These are phyloP conservation scores for Citrus unshiu DNA, from an alignment of 345 rosid genomes.

Conservation along the genomic window DNA sequence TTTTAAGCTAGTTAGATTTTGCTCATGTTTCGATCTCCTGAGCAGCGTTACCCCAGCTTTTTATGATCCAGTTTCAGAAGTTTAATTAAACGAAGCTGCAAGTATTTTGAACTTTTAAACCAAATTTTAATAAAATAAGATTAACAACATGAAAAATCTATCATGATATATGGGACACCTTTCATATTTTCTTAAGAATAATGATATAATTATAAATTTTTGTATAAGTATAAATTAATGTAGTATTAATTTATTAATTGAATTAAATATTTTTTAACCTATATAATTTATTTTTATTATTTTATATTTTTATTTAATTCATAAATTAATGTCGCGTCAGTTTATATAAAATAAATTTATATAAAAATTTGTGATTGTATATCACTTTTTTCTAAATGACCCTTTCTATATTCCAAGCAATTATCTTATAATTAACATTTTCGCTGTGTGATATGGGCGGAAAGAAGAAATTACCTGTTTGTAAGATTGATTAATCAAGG, in stretches of 20 bases:
- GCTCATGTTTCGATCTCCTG: neutral
- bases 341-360: too few relatives aligned
- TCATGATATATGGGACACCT: neutral
- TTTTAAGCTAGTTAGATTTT: slow-evolving; percentile 9
- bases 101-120: neutral
- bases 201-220: too few relatives aligned
- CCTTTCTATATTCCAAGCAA: neutral
- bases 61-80: neutral
- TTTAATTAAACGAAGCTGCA: neutral
- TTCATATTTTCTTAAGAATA: neutral
- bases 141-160: neutral
- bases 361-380: too few relatives aligned
- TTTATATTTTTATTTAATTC: too few relatives aligned
- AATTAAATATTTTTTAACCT: rapidly evolving
- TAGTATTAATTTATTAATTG: rapidly evolving
- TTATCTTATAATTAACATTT: neutral
- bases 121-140: neutral
- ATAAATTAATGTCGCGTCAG: too few relatives aligned
- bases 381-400: neutral
- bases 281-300: too few relatives aligned
- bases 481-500: neutral
- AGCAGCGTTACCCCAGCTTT: neutral
- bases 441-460: neutral
- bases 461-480: too few relatives aligned
- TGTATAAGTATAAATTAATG: rapidly evolving